Evolutionary conservation across 2,329 filamentous ascomycete species (phyloP).

Genomic region (Penicillium sp.): DNA sequence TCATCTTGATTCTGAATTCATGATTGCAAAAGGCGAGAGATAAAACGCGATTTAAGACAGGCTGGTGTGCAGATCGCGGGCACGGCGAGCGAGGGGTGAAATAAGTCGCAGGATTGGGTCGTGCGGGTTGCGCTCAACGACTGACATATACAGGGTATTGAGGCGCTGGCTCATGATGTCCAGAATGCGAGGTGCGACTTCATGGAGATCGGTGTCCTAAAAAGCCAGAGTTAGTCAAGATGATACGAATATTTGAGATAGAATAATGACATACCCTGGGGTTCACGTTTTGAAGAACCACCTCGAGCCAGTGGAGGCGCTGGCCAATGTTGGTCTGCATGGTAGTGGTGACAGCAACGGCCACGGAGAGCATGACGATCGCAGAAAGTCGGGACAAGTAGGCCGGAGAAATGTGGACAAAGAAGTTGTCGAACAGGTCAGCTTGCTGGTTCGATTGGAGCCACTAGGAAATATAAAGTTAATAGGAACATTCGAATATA

Average conservation of each 20-base stretch:
- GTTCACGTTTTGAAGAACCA: slow-evolving; percentile 48
- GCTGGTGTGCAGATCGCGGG: slow-evolving; percentile 29
- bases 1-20: not conserved
- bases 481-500: slow-evolving; percentile 6
- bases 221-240: not conserved
- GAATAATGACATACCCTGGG: slow-evolving; percentile 38
- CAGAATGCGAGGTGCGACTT: slow-evolving; percentile 53
- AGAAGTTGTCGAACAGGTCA: slow-evolving; percentile 55
- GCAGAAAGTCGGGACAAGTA: slow-evolving; percentile 50
- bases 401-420: slow-evolving; percentile 49
- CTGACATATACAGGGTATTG: slow-evolving; percentile 49
- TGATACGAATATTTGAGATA: not conserved
- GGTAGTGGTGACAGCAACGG: slow-evolving; percentile 52
- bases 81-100: slow-evolving; percentile 38
- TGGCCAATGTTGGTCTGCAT: slow-evolving; percentile 46
- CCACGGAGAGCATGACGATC: slow-evolving; percentile 53
- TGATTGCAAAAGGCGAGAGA: not conserved
- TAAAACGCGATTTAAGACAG: not conserved
- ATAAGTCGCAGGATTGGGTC: slow-evolving; percentile 48
- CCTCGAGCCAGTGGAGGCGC: slow-evolving; percentile 52
- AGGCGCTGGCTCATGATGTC: slow-evolving; percentile 51
- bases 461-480: slow-evolving; percentile 40
- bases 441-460: slow-evolving; percentile 52
- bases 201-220: slow-evolving; percentile 47
- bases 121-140: slow-evolving; percentile 46